phyloP scores from a whole-genome alignment of 2,329 filamentous ascomycete species.

The Fusarium secorum region DNA sequence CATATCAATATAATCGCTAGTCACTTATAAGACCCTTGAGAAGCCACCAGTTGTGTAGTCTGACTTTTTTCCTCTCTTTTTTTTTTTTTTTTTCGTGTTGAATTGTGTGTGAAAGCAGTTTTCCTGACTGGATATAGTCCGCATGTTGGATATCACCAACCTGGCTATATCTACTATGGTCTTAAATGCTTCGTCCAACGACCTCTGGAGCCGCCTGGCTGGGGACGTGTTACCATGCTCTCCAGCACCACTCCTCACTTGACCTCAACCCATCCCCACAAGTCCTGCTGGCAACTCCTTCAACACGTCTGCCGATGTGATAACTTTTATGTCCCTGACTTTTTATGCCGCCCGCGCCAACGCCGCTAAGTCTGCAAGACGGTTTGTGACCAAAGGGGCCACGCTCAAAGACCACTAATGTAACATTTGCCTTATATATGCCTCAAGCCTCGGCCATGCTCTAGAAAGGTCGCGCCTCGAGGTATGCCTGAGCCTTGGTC shows the following conservation, averaged over 20 bases:
- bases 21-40: not conserved
- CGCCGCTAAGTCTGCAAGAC: constrained; percentile 39
- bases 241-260: not conserved
- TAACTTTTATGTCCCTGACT: constrained; percentile 37
- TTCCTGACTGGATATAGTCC: constrained; percentile 19
- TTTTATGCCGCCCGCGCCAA: constrained; percentile 40
- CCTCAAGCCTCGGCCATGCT: constrained; percentile 11
- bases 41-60: not conserved
- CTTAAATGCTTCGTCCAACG: constrained; percentile 7
- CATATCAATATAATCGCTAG: constrained; percentile 23
- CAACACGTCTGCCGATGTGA: constrained; percentile 29
- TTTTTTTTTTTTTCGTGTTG: not conserved
- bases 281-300: constrained; percentile 30
- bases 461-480: constrained; percentile 55
- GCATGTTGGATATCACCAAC: constrained; percentile 9
- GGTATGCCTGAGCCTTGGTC: constrained; percentile 63
- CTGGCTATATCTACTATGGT: constrained; percentile 11
- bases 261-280: constrained; percentile 29
- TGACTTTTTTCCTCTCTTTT: not conserved
- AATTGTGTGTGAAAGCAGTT: constrained; percentile 2
- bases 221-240: constrained; percentile 2
- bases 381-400: constrained; percentile 34
- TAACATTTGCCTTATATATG: constrained; percentile 32
- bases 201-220: constrained; percentile 1
- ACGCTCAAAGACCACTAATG: constrained; percentile 31